Base-by-base conservation (phyloP, 1,284 basidiomycete genomes). In the Irpex lacteus region DNA sequence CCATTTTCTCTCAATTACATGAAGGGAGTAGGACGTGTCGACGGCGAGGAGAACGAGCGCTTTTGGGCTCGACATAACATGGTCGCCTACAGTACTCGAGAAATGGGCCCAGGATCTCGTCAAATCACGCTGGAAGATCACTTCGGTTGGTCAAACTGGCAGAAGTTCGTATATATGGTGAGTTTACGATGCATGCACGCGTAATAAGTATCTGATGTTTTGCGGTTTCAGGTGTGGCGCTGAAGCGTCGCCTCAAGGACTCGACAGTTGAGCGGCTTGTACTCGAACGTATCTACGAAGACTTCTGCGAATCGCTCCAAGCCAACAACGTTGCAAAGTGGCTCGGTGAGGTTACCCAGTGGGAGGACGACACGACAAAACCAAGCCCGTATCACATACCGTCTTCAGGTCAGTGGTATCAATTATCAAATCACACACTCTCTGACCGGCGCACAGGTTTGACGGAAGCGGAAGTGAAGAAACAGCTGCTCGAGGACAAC, bases 11-110 rank as follows among this genome's bases (percentile, higher is more conserved):
- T 73, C 11, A 68, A 67, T 57, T 63, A 60, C 26, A 49, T 62
- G 36, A 50, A 44, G 0, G 72, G 72, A 5, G 69, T 63, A 2
- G 71, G 66, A 0, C 66, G 67, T 9, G 68, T 66, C 2, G 69
- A 71, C 50, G 68, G 71, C 15, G 72, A 74, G 54, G 70, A 63
- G 2, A 62, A 70, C 15, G 72, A 74, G 59, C 64, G 70, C 0
- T 32, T 59, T 15, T 74, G 72, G 72, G 55, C 66, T 2, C 9
- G 32, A 5, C 36, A 67, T n/a, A 67, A 72, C 52, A 54, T 57
- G 0, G 37, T 61, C 2, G 63, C 67, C 1, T 50, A 21, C 3
- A 66, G 67, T 19, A 71, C 69, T 4, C 63, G 63, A 13, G 69
- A 71, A 32, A 70, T 70, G 65, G 65, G 64, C 2, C 64, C 68